Evolutionary conservation across 2,329 filamentous ascomycete genomes (phyloP).

Genomic region (Thielaviopsis euricoi): DNA sequence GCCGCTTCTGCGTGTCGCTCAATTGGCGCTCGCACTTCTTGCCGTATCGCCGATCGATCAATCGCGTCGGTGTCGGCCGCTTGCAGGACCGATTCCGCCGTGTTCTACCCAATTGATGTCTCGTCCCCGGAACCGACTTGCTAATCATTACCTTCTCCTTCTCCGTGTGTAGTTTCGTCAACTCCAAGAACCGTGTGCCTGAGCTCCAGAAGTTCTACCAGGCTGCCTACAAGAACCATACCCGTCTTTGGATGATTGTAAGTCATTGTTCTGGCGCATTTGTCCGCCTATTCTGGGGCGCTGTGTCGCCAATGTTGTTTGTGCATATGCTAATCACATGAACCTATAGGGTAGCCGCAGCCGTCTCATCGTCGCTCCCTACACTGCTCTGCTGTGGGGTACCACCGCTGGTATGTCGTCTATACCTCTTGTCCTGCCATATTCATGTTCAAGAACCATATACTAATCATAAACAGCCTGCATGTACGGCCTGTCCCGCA

Average conservation of each 20-base stretch:
- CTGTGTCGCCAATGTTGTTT: not conserved
- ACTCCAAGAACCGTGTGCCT: slow-evolving; percentile 63
- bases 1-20: not conserved
- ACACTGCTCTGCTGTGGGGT: slow-evolving; percentile 48
- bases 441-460: slow-evolving; percentile 5
- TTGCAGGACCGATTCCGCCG: not conserved
- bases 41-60: not conserved
- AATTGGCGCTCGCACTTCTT: not conserved
- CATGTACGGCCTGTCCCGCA: slow-evolving; percentile 59
- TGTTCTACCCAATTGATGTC: not conserved
- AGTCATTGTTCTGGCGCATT: slow-evolving; percentile 18
- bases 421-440: not conserved
- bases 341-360: slow-evolving; percentile 42
- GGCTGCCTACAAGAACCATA: slow-evolving; percentile 49
- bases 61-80: not conserved
- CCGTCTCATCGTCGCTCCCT: slow-evolving; percentile 49
- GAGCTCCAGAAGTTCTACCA: slow-evolving; percentile 62
- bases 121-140: not conserved
- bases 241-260: slow-evolving; percentile 67
- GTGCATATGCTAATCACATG: slow-evolving; percentile 7
- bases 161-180: slow-evolving; percentile 33
- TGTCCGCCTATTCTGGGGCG: not conserved
- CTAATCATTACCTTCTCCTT: not conserved
- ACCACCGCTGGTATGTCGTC: slow-evolving; percentile 40
- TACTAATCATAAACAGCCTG: slow-evolving; percentile 24